Percentiles rank a stretch among this genome's conserved stretches.
Conservation (phyloP, 106 monocot genomes). For the Iris macrosiphon region DNA sequence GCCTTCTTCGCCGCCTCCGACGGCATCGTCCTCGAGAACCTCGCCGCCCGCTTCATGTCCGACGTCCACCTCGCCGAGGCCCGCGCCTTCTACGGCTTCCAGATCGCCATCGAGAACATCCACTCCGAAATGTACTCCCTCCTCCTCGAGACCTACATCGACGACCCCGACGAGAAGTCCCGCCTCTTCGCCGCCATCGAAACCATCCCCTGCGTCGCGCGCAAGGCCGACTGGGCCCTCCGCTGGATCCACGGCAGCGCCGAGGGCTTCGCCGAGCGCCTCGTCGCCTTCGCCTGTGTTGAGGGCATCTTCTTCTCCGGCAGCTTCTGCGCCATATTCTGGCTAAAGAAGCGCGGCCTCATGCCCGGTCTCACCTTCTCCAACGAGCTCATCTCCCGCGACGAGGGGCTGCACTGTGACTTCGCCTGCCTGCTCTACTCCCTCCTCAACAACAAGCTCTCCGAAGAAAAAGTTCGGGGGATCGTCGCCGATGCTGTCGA, state of each 20-base stretch:
- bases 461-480: slow-evolving; percentile 33
- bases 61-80: slow-evolving; percentile 57
- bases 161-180: slow-evolving; percentile 36
- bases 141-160: slow-evolving; percentile 59
- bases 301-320: slow-evolving; percentile 84
- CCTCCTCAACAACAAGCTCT: slow-evolving; percentile 34
- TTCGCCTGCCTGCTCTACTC: slow-evolving; percentile 83
- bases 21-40: slow-evolving; percentile 87
- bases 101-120: slow-evolving; percentile 80
- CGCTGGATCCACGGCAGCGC: slow-evolving; percentile 42
- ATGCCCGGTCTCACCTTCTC: slow-evolving; percentile 70
- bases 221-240: slow-evolving; percentile 64
- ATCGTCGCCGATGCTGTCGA: slow-evolving; percentile 70
- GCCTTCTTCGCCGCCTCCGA: slow-evolving; percentile 94
- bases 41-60: slow-evolving; percentile 53
- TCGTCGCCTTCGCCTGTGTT: slow-evolving; percentile 61
- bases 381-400: slow-evolving; percentile 82
- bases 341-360: slow-evolving; percentile 69
- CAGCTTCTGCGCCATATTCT: slow-evolving; percentile 65
- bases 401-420: slow-evolving; percentile 93
- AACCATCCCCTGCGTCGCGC: slow-evolving; percentile 45
- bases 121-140: slow-evolving; percentile 72
- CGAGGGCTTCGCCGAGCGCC: slow-evolving; percentile 46
- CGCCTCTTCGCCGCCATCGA: slow-evolving; percentile 60
- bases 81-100: slow-evolving; percentile 68